Conservation (phyloP, 1,139 yeast genomes). For the Williopsis jadinii region DNA sequence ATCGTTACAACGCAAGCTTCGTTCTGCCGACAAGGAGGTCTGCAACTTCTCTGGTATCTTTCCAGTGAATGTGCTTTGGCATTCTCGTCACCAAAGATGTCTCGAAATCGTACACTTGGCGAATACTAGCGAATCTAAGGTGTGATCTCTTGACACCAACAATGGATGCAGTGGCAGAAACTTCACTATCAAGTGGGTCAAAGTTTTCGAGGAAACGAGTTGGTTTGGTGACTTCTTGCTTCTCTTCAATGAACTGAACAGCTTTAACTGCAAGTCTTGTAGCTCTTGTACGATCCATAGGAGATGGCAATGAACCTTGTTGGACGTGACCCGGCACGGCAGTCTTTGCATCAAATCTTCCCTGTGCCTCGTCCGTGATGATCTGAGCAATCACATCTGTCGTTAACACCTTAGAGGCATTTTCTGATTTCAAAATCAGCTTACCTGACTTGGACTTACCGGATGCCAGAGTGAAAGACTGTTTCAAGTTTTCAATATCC, state of each 20-base stretch:
- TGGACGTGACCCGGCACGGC: slow-evolving; percentile 83
- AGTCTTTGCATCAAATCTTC: slow-evolving; percentile 66
- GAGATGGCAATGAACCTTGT: slow-evolving; percentile 75
- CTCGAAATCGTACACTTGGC: slow-evolving; percentile 76
- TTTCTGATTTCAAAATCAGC: slow-evolving; percentile 59
- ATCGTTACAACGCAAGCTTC: slow-evolving; percentile 3
- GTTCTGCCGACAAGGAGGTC: slow-evolving; percentile 82
- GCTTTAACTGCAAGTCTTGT: slow-evolving; percentile 65
- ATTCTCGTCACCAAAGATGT: slow-evolving; percentile 75
- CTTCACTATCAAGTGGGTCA: slow-evolving; percentile 26
- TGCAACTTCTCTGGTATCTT: slow-evolving; percentile 61
- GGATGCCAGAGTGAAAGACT: slow-evolving; percentile 62
- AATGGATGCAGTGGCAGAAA: slow-evolving; percentile 68
- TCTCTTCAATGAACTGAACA: slow-evolving; percentile 57
- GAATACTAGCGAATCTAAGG: slow-evolving; percentile 64
- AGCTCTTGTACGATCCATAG: slow-evolving; percentile 70
- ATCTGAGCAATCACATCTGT: slow-evolving; percentile 64
- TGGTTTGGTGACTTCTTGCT: slow-evolving; percentile 23
- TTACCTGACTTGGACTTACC: slow-evolving; percentile 76
- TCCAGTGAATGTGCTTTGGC: slow-evolving; percentile 89
- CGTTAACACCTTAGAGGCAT: slow-evolving; percentile 61
- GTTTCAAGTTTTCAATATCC: slow-evolving; percentile 66
- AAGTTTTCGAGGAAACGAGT: slow-evolving; percentile 25
- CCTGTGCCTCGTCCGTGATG: slow-evolving; percentile 57
- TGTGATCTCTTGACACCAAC: slow-evolving; percentile 80